These are phyloP conservation scores for Plectosphaerella sp. DNA, from an alignment of 2,329 filamentous ascomycete species.

Conservation along the genomic window DNA sequence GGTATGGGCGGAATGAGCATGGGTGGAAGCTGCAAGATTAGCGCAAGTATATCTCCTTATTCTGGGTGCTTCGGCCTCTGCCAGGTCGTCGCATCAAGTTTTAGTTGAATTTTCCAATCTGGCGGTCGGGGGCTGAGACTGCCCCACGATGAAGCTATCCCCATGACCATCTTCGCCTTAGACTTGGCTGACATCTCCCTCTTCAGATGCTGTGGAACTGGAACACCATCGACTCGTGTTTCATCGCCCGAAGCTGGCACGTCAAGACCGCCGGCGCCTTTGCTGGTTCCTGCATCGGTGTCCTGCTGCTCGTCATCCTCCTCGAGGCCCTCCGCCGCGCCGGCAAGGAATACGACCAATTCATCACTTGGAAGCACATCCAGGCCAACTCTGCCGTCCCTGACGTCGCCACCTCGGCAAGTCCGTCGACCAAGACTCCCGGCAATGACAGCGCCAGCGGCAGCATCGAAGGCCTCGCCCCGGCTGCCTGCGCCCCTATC, in stretches of 20 bases:
- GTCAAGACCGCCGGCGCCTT: constrained; percentile 68
- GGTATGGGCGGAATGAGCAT: constrained; percentile 19
- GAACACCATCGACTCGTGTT: constrained; percentile 68
- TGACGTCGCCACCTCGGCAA: constrained; percentile 7
- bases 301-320: constrained; percentile 66
- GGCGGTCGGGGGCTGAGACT: too few species aligned
- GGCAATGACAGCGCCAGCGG: neutral
- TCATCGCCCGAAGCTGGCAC: constrained; percentile 67
- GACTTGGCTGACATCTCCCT: neutral
- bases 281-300: constrained; percentile 74
- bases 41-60: too few species aligned
- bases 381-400: constrained; percentile 33
- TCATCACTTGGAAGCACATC: constrained; percentile 41
- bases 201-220: constrained; percentile 76
- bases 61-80: too few species aligned
- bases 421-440: neutral
- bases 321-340: constrained; percentile 70
- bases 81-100: too few species aligned
- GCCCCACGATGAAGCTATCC: too few species aligned
- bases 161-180: constrained; percentile 4
- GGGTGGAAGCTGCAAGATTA: constrained; percentile 34
- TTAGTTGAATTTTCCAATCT: too few species aligned
- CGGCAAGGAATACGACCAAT: constrained; percentile 67
- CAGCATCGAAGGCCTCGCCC: constrained; percentile 1
- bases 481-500: constrained; percentile 5